A percentile compares a stretch with the other conserved stretches of the same genome.
These are phyloP conservation scores for Tuber calosporum DNA, from an alignment of 495 filamentous ascomycete genomes.

Conservation along the genomic window DNA sequence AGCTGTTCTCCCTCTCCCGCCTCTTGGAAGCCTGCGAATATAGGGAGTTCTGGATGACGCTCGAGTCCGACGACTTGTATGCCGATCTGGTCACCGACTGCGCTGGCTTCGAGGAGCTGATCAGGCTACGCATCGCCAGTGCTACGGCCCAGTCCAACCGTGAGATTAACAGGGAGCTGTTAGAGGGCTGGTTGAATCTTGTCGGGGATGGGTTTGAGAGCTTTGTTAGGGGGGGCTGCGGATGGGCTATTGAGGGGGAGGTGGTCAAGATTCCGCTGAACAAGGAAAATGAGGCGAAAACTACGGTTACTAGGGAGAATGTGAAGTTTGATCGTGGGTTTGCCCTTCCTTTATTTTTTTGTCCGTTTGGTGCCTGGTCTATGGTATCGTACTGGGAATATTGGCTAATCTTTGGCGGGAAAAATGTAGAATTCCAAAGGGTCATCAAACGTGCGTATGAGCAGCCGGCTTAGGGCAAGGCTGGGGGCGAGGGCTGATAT, in stretches of 20 bases:
- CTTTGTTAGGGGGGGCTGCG: constrained; percentile 76
- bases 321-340: constrained; percentile 78
- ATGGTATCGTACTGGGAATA: constrained; percentile 8
- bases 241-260: constrained; percentile 67
- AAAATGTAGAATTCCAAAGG: constrained; percentile 56
- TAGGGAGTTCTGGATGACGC: constrained; percentile 81
- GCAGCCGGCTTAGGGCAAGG: constrained; percentile 60
- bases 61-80: constrained; percentile 91
- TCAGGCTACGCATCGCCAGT: constrained; percentile 83
- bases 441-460: constrained; percentile 85
- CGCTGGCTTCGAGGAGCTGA: constrained; percentile 90
- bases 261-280: constrained; percentile 76
- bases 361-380: neutral
- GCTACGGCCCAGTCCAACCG: constrained; percentile 83
- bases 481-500: neutral
- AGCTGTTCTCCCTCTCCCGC: constrained; percentile 73
- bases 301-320: constrained; percentile 88
- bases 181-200: constrained; percentile 85
- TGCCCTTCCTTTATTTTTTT: constrained; percentile 4
- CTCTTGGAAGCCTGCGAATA: constrained; percentile 83
- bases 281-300: constrained; percentile 97
- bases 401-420: constrained; percentile 9
- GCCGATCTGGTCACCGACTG: constrained; percentile 92
- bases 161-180: constrained; percentile 63
- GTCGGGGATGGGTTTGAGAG: constrained; percentile 63